Evolutionary conservation across 208 protist species (phyloP).

Genomic region (Trypanosoma cruzi): DNA sequence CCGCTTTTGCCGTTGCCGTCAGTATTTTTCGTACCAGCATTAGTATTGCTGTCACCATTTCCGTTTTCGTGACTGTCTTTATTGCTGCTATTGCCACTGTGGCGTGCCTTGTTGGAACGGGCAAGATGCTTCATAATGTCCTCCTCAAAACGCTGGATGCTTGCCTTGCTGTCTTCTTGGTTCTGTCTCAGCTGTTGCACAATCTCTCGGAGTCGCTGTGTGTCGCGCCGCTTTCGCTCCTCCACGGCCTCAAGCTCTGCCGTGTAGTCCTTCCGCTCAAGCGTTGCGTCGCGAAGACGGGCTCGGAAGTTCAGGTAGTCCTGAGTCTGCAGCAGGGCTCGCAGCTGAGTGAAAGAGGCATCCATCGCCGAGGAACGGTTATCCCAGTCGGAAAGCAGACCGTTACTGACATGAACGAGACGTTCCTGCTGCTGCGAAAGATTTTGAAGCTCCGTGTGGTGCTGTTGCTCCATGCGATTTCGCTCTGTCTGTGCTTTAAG

Average conservation of each 20-base stretch:
- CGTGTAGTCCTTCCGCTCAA: conserved; percentile 63
- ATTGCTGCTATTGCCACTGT: not conserved
- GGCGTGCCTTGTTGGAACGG: not conserved
- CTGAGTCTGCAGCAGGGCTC: conserved; percentile 57
- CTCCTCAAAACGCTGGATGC: conserved; percentile 54
- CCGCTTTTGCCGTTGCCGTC: not conserved
- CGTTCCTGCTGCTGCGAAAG: conserved; percentile 66
- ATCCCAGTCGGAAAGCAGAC: conserved; percentile 66
- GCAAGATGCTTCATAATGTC: conserved; percentile 27
- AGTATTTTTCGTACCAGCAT: not conserved
- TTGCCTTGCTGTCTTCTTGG: conserved; percentile 52
- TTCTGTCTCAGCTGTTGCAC: conserved; percentile 42
- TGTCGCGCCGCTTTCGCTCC: conserved; percentile 62
- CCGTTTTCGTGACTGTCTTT: not conserved
- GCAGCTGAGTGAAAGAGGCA: conserved; percentile 59
- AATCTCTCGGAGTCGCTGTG: conserved; percentile 47
- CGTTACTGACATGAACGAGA: conserved; percentile 48
- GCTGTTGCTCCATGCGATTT: conserved; percentile 48
- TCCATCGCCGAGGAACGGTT: conserved; percentile 59
- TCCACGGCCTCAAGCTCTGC: conserved; percentile 64
- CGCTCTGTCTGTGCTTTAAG: conserved; percentile 40
- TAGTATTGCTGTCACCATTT: not conserved
- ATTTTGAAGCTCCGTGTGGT: conserved; percentile 62
- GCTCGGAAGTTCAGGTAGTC: conserved; percentile 72
- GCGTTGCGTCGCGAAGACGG: conserved; percentile 56